phyloP scores from a whole-genome alignment of 306 rosid genomes.

The Fragaria vesca region DNA sequence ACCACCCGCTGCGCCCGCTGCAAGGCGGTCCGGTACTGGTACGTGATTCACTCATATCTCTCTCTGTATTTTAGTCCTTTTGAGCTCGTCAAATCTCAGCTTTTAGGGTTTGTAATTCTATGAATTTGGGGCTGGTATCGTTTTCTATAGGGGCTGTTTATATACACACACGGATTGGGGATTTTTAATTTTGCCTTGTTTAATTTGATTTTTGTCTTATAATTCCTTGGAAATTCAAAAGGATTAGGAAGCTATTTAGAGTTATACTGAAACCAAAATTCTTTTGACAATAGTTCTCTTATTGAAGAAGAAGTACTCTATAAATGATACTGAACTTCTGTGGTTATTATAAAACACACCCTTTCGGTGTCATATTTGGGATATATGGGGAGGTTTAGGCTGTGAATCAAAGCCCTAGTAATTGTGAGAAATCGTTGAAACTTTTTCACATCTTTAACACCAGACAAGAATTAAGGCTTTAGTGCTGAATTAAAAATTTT shows the following conservation, averaged over 20 bases:
- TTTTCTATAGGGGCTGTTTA: background rate
- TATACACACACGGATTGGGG: background rate
- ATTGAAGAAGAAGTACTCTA: background rate
- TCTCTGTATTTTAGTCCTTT: slow-evolving; percentile 3
- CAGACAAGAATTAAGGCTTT: background rate
- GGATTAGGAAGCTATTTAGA: background rate
- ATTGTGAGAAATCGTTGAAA: background rate
- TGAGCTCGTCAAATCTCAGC: background rate
- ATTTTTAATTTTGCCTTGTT: background rate
- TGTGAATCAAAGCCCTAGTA: background rate
- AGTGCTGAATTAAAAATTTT: background rate
- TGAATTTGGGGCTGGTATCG: background rate
- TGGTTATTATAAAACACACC: background rate
- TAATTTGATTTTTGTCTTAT: background rate
- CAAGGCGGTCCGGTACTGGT: slow-evolving; percentile 92
- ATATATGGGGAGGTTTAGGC: background rate
- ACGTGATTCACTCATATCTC: background rate
- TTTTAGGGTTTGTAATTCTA: background rate
- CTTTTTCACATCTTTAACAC: background rate
- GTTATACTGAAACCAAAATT: background rate
- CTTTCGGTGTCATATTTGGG: background rate
- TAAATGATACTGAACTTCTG: background rate
- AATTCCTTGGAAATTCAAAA: background rate
- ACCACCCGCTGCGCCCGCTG: slow-evolving; percentile 76
- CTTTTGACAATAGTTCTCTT: background rate